These are phyloP conservation scores for Nigrospora sphaerica DNA, from an alignment of 2,329 filamentous ascomycete genomes.

Conservation along the genomic window DNA sequence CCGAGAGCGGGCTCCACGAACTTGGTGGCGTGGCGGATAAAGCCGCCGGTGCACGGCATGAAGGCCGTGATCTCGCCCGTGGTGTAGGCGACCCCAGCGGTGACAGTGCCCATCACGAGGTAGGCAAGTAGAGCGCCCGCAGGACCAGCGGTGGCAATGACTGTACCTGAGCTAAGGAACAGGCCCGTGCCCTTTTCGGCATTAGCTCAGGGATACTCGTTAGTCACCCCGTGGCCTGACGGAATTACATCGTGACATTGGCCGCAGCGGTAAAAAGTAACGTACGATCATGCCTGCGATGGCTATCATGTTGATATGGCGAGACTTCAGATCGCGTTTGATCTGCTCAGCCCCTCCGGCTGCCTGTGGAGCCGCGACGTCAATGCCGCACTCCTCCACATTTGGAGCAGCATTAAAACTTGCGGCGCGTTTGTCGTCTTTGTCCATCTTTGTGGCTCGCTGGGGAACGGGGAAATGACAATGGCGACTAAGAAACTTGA, in stretches of 20 bases:
- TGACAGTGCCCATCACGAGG: conserved; percentile 20
- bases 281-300: conserved; percentile 35
- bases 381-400: neutral
- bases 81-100: neutral
- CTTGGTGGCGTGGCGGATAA: neutral
- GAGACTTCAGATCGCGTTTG: conserved; percentile 27
- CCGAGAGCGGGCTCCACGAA: conserved; percentile 3
- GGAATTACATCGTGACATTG: too few relatives aligned
- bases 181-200: conserved; percentile 30
- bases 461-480: neutral
- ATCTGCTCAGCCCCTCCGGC: neutral
- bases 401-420: neutral
- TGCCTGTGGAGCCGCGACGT: neutral
- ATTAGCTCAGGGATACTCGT: neutral
- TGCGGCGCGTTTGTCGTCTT: neutral
- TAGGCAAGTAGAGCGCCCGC: conserved; percentile 33
- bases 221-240: neutral
- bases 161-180: conserved; percentile 39
- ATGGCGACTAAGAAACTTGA: neutral
- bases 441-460: neutral
- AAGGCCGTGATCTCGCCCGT: conserved; percentile 1
- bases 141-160: conserved; percentile 35
- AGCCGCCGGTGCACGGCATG: neutral
- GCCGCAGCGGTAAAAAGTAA: neutral
- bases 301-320: conserved; percentile 40